phyloP scores from a whole-genome alignment of 2,329 filamentous ascomycete genomes.

The Pseudocercospora vitis region DNA sequence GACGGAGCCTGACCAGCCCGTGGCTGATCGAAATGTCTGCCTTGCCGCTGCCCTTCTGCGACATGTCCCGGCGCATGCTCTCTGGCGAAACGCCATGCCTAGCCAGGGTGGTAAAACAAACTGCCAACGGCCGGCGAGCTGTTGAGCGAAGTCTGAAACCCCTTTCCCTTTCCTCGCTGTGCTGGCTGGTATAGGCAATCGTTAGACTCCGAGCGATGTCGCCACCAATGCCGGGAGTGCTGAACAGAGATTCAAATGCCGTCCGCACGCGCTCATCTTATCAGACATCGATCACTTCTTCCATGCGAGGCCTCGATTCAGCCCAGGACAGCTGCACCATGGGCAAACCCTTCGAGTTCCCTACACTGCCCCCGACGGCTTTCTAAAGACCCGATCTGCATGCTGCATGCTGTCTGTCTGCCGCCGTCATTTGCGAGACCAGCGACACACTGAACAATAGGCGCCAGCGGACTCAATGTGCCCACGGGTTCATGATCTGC shows the following conservation, averaged over 20 bases:
- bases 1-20: not conserved
- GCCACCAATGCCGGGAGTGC: not conserved
- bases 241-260: conserved; percentile 6
- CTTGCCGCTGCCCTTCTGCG: conserved; percentile 3
- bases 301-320: conserved; percentile 2
- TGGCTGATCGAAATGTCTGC: not conserved
- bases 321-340: not conserved
- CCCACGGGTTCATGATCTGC: no score
- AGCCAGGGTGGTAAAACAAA: not conserved
- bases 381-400: not conserved
- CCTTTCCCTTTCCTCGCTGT: not conserved
- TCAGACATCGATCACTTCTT: conserved; percentile 1
- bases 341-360: no score
- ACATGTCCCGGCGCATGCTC: not conserved
- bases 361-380: no score
- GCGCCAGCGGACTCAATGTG: not conserved
- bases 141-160: conserved; percentile 5
- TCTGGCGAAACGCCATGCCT: not conserved
- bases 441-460: not conserved
- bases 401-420: not conserved
- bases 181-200: not conserved
- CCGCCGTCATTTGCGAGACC: not conserved
- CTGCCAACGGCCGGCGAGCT: not conserved
- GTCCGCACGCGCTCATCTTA: not conserved
- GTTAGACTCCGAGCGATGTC: not conserved